Evolutionary conservation across 176 grass and related monocot species (phyloP), one percentile per base, ranked within the genome.

Genomic region (Eremochloa ophiuroides): DNA sequence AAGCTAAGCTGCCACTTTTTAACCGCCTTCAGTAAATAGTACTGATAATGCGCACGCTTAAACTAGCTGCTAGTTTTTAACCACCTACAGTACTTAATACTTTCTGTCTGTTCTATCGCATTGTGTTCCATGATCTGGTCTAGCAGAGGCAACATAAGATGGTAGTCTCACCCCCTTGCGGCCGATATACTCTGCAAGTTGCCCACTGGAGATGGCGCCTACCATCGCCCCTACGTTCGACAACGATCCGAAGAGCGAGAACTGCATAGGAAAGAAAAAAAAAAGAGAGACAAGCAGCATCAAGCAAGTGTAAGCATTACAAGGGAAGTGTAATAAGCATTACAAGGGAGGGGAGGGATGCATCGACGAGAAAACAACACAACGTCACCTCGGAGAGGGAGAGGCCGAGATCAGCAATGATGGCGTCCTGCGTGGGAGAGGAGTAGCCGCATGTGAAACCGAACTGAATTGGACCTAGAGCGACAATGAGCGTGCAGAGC

Each of bases 211-310:
- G 35, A 97, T 97, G 46, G 91, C 91, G 3, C 91, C 94, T 62
- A 97, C 85, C 94, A 97, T 97, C 1, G 89, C 94, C 73, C 94
- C 94, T 17, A 97, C 91, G 17, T 97, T 94, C 1, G 94, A 97
- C 27, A 97, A 69, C 14, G 91, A 97, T 11, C 94, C 94, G 20
- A 97, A 92, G 47, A 94, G 22, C 5, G 94, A 90, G 73, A 97
- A 97, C 91, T n/a, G n/a, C n/a, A n/a, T n/a, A n/a, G n/a, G n/a
- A n/a, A n/a, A n/a, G n/a, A n/a, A n/a, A n/a, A n/a, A 35, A 35
- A 22, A 50, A 1, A 14, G 12, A 62, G 26, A 26, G 7, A 73
- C 35, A 79, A 85, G 17, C n/a, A 27, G 44, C 6, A 41, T 73
- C 13, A 77, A 47, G 55, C 39, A 42, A 80, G 17, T 58, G 31